Evolutionary conservation across 345 rosid species (phyloP).

Genomic region (Salix dunnii): DNA sequence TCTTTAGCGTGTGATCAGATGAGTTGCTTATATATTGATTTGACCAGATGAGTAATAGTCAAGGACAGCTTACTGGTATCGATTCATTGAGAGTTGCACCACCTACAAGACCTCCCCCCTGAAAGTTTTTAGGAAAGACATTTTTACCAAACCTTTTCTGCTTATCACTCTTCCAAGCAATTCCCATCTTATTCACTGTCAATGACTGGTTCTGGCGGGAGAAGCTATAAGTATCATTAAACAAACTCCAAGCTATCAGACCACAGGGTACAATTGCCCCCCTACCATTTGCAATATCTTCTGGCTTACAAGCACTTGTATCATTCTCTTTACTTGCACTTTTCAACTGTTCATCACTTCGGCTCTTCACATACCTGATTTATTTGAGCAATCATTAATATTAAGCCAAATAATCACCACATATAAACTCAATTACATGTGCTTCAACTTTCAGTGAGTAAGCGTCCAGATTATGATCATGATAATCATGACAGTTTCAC

Average conservation of each 20-base stretch:
- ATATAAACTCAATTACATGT: neutral
- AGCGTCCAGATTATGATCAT: neutral
- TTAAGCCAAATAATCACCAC: constrained; percentile 4
- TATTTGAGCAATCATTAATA: constrained; percentile 12
- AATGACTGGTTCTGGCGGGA: constrained; percentile 40
- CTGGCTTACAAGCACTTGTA: constrained; percentile 63
- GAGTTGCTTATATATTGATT: neutral
- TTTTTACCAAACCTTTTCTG: constrained; percentile 80
- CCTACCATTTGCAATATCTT: constrained; percentile 41
- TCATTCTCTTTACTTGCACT: constrained; percentile 29
- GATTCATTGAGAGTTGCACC: constrained; percentile 43
- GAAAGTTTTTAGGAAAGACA: constrained; percentile 81
- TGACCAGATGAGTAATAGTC: neutral
- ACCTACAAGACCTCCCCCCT: constrained; percentile 57
- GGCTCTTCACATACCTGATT: constrained; percentile 90
- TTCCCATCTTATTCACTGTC: constrained; percentile 57
- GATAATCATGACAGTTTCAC: neutral
- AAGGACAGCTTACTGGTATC: constrained; percentile 63
- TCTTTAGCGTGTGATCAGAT: neutral
- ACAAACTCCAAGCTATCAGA: constrained; percentile 99
- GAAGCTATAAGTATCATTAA: constrained; percentile 78
- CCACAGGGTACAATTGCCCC: constrained; percentile 81
- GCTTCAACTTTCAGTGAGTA: neutral
- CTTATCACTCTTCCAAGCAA: constrained; percentile 97
- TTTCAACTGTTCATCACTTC: constrained; percentile 73